Evolutionary conservation across 2,329 filamentous ascomycete genomes (phyloP), one percentile per base, ranked within the genome.

Genomic region (Balansia obtecta): DNA sequence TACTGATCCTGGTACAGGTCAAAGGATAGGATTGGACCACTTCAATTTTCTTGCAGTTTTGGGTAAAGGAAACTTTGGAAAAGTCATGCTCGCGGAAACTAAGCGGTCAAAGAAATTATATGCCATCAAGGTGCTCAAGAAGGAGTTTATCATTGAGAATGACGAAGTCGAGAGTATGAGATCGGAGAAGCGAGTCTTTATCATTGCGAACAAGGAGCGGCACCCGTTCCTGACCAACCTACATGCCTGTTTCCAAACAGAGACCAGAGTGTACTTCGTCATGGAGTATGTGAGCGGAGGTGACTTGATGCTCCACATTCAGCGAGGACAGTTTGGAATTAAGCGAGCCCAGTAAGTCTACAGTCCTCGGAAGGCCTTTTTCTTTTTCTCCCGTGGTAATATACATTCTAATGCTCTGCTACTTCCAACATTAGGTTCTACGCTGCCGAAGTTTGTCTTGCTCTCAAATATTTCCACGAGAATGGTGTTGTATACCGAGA

Each of bases 221-320:
- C 93, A 98, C 64, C 93, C 94, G 0, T 98, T 98, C 79, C 70
- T 98, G 58, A 83, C 94, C 46, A 98, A 86, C 63, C 72, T 98
- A 39, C 93, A 98, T 65, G 93, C 93, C 49, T 98, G 93, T 72
- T 98, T 98, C 79, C 93, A 98, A 71, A 98, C 93, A 0, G 93
- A 98, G 68, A 98, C 93, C 7, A 78, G 93, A 59, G 90, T 98
- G 20, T 98, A 98, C 72, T 98, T 98, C 64, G 93, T 98, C 56
- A 97, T 97, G 91, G 93, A 98, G 71, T 98, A 98, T 66, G 88
- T 98, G 56, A 95, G 89, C 64, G 93, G 93, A 73, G 93, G 93
- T 72, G 93, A 98, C 76, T 70, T 98, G 65, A 98, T 98, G 93
- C 75, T 97, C 70, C 93, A 98, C 71, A 98, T 98, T 65, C 93